Conservation (phyloP, 148 eudicot genomes). For the Drosera capensis region DNA sequence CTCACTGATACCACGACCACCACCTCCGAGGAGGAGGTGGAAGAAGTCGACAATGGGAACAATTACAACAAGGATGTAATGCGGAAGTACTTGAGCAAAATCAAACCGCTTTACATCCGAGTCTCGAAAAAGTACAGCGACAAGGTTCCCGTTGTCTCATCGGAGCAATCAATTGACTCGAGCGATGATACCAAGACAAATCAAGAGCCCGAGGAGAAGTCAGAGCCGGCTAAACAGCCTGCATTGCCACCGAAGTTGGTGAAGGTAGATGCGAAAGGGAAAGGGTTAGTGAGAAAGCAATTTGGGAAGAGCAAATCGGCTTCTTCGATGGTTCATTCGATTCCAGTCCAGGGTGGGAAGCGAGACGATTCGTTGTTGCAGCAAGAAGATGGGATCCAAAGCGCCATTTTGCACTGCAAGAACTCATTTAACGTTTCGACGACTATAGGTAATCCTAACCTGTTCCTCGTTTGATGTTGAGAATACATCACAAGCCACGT, state of each 20-base stretch:
- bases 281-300: conserved; percentile 37
- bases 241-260: conserved; percentile 8
- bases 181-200: conserved; percentile 5
- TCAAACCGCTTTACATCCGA: conserved; percentile 51
- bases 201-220: no score
- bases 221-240: no score
- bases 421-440: conserved; percentile 66
- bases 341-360: conserved; percentile 10
- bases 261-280: no score
- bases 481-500: conserved; percentile 55
- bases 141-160: background rate
- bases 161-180: conserved; percentile 13
- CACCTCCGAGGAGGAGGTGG: background rate
- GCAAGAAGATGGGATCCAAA: conserved; percentile 80
- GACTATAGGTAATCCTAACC: conserved; percentile 21
- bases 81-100: conserved; percentile 53
- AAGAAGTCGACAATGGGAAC: conserved; percentile 13
- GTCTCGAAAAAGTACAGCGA: conserved; percentile 34
- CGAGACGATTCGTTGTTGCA: conserved; percentile 68
- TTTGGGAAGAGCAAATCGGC: conserved; percentile 53
- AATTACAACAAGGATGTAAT: conserved; percentile 37
- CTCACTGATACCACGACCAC: background rate
- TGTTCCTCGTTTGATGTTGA: conserved; percentile 1
- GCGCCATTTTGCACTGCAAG: conserved; percentile 93
- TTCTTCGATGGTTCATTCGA: conserved; percentile 15